Evolutionary conservation across 495 filamentous ascomycete species (phyloP), one percentile per base, ranked within the genome.

Genomic region (Penicillium roqueforti): DNA sequence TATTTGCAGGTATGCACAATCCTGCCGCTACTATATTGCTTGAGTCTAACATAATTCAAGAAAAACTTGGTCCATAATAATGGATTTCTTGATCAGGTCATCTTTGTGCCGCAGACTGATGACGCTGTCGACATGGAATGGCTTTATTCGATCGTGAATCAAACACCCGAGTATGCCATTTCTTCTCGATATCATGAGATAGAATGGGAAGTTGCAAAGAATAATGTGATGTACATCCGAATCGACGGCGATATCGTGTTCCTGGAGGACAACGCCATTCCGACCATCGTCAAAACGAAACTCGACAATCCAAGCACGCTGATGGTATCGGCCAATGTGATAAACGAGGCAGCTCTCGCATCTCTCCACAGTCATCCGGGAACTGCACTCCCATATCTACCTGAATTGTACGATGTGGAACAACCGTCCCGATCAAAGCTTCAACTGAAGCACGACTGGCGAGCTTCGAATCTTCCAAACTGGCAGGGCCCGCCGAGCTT

Each of bases 191-290:
- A 55, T 6, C 46, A 53, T 8, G 49, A 55, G 3, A 62, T 58
- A 45, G 46, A 60, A 13, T 71, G 54, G 58, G 54, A 56, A 19
- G 43, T 51, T 20, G 38, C 44, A 7, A 23, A 49, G 14, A 38
- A 71, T 11, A 54, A 73, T 37, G 65, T 67, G 16, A 72, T 83
- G 46, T 80, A 79, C 51, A 69, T 82, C 50, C 79, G 78, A 57
- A 82, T 83, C 23, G 80, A 82, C 55, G 80, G 80, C 7, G 80
- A 82, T 55, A 69, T 77, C 40, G 72, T 81, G 14, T 83, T 73
- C 51, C 56, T 83, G 13, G 78, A 81, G 46, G 78, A 80, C 38
- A 68, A 76, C 48, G 68, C 78, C 37, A 81, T 83, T 38, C 71
- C 79, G 1, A 73, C 74, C 7, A 65, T 83, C 1, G 70, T 82